Evolutionary conservation across 2,329 filamentous ascomycete species (phyloP).

Genomic region (Canariomyces notabilis): DNA sequence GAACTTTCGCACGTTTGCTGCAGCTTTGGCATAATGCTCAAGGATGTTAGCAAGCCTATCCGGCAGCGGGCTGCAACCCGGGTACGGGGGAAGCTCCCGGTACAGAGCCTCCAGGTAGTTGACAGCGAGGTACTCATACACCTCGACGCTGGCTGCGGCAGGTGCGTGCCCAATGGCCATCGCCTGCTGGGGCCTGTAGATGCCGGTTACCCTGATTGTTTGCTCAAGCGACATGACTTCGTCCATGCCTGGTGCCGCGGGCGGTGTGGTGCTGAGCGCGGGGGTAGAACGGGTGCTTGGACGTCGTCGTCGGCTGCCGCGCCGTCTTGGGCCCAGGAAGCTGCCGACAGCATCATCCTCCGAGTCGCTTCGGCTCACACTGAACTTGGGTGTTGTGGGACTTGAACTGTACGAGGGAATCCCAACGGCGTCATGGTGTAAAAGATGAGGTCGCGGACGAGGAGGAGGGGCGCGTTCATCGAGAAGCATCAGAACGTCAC

Average conservation of each 20-base stretch:
- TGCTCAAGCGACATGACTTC: slow-evolving; percentile 51
- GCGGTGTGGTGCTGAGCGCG: slow-evolving; percentile 51
- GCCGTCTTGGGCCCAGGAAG: slow-evolving; percentile 47
- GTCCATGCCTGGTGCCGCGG: slow-evolving; percentile 35
- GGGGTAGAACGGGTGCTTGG: slow-evolving; percentile 40
- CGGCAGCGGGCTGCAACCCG: slow-evolving; percentile 36
- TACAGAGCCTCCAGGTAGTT: slow-evolving; percentile 52
- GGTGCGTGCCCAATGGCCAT: slow-evolving; percentile 59
- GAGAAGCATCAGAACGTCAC: slow-evolving; percentile 57
- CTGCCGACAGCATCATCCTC: slow-evolving; percentile 59
- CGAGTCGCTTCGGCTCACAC: slow-evolving; percentile 57
- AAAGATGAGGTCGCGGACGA: slow-evolving; percentile 38
- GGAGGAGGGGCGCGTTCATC: slow-evolving; percentile 49
- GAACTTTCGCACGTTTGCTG: slow-evolving; percentile 52
- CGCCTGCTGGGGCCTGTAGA: slow-evolving; percentile 55
- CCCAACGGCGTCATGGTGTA: slow-evolving; percentile 29
- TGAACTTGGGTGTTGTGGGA: slow-evolving; percentile 45
- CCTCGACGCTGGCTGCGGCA: slow-evolving; percentile 42
- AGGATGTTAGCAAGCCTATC: slow-evolving; percentile 47
- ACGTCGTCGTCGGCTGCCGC: slow-evolving; percentile 38
- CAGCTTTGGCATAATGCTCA: slow-evolving; percentile 53
- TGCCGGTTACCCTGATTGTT: slow-evolving; percentile 52
- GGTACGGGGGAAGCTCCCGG: slow-evolving; percentile 41
- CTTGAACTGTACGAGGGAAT: slow-evolving; percentile 45
- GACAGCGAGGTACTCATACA: slow-evolving; percentile 53